phyloP scores from a whole-genome alignment of 2,329 filamentous ascomycete species.

The Talaromyces rugulosus region DNA sequence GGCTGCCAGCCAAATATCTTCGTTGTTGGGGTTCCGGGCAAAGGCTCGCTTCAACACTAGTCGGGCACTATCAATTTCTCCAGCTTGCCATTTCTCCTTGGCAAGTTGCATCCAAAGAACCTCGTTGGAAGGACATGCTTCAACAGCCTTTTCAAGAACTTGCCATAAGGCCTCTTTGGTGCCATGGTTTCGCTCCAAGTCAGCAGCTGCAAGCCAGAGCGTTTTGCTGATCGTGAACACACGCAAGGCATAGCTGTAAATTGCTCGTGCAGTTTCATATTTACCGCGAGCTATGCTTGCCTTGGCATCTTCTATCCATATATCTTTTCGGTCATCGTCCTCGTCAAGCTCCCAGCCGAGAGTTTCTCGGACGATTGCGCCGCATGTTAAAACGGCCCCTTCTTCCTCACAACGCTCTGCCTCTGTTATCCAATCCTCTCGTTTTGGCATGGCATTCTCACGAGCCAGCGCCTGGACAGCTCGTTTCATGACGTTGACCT shows the following conservation, averaged over 20 bases:
- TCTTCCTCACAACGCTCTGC: constrained; percentile 94
- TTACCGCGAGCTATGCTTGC: constrained; percentile 73
- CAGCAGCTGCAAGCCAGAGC: constrained; percentile 85
- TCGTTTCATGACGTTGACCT: constrained; percentile 90
- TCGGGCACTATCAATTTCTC: constrained; percentile 81
- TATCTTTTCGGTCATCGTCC: constrained; percentile 91
- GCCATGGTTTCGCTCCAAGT: constrained; percentile 86
- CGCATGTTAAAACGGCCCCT: constrained; percentile 79
- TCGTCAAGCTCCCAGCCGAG: constrained; percentile 91
- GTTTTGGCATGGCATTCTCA: constrained; percentile 92
- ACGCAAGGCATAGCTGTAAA: constrained; percentile 84
- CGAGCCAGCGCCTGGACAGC: constrained; percentile 83
- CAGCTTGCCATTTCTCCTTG: constrained; percentile 87
- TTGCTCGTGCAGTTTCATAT: constrained; percentile 87
- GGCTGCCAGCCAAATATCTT: constrained; percentile 95
- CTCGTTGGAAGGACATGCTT: constrained; percentile 86
- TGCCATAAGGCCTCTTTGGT: constrained; percentile 77
- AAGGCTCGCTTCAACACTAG: constrained; percentile 84
- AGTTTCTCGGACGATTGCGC: constrained; percentile 85
- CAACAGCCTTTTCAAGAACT: constrained; percentile 86
- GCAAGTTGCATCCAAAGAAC: constrained; percentile 94
- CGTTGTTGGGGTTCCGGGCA: constrained; percentile 91
- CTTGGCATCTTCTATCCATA: constrained; percentile 92
- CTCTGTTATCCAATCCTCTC: constrained; percentile 94
- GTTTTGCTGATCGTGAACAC: constrained; percentile 85